Evolutionary conservation across 495 filamentous ascomycete species (phyloP), one percentile per base, ranked within the genome.

Genomic region (Penicillium arizonense): DNA sequence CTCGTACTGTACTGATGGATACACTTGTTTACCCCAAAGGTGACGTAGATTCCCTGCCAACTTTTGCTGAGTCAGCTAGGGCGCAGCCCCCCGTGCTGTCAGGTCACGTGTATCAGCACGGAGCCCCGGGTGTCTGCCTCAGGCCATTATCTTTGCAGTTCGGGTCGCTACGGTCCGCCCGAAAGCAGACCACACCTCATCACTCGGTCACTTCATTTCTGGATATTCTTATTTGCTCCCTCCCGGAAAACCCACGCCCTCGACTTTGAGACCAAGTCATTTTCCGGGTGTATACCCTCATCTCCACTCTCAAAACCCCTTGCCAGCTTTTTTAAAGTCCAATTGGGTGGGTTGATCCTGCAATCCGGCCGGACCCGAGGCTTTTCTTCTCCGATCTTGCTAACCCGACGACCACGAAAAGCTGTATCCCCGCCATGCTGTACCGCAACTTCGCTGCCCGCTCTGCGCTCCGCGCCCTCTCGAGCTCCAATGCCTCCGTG

Each of bases 401-500:
- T 70, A 64, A 71, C 62, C 60, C 63, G 62, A 69, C 57, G 51
- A 50, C 67, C 57, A 61, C 65, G 63, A 68, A 67, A 65, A 73
- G 71, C 70, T 69, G 56, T 53, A 52, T 53, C 55, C 53, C 65
- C 59, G 72, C 63, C 58, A 81, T 81, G 77, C 44, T 80, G 47
- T 76, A 72, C 69, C 72, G 77, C 61, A 70, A 67, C 59, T 62
- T 69, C 54, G 67, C 70, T 60, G 71, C 73, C 58, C 73, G 74
- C 71, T 77, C 76, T 47, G 63, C 72, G 34, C 63, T 76, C 58
- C 70, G 76, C 58, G 73, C 78, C 45, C 38, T 74, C 60, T 68
- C 70, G 50, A 76, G 70, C 71, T 74, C 71, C 67, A 77, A 76
- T 72, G 70, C 67, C 62, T 76, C 74, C 36, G 71, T 76, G 47